Conservation (phyloP, 768 basidiomycete genomes). For the Lenzites betulinus region DNA sequence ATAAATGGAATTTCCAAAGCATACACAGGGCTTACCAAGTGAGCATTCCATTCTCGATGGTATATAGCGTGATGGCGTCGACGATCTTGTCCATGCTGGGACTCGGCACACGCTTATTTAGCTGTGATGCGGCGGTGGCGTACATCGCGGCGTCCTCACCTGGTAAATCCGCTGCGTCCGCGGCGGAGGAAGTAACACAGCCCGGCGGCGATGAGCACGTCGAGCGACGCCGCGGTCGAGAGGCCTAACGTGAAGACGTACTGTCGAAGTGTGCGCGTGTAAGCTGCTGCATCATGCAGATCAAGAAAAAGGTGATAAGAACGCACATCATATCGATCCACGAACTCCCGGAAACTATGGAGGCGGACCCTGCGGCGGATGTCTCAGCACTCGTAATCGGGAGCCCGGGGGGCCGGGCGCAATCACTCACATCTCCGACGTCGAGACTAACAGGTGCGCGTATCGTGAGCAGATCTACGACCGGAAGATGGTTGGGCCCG, state of each 20-base stretch:
- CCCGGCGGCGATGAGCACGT: slow-evolving; percentile 28
- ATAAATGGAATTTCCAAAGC: neutral
- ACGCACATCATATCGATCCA: slow-evolving; percentile 3
- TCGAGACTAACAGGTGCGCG: neutral
- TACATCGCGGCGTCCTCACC: slow-evolving; percentile 6
- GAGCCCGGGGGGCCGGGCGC: neutral
- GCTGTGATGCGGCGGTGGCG: neutral
- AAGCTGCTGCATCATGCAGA: no score
- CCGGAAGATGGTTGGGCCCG: neutral
- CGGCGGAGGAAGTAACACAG: slow-evolving; percentile 30
- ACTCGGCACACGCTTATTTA: neutral
- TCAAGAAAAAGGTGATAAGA: neutral
- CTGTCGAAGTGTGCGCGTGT: slow-evolving; percentile 5
- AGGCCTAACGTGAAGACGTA: slow-evolving; percentile 33
- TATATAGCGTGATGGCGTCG: slow-evolving; percentile 28
- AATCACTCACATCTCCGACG: neutral
- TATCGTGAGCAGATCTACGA: neutral
- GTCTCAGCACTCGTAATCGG: neutral
- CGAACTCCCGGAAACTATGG: slow-evolving; percentile 4
- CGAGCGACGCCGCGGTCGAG: slow-evolving; percentile 26
- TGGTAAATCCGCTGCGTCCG: slow-evolving; percentile 22
- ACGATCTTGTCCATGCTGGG: slow-evolving; percentile 28
- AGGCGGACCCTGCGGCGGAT: neutral
- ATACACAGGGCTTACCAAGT: slow-evolving; percentile 23
- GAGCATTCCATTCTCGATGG: slow-evolving; percentile 30